Conservation (phyloP, 345 rosid genomes). For the Limnanthes douglasii region DNA sequence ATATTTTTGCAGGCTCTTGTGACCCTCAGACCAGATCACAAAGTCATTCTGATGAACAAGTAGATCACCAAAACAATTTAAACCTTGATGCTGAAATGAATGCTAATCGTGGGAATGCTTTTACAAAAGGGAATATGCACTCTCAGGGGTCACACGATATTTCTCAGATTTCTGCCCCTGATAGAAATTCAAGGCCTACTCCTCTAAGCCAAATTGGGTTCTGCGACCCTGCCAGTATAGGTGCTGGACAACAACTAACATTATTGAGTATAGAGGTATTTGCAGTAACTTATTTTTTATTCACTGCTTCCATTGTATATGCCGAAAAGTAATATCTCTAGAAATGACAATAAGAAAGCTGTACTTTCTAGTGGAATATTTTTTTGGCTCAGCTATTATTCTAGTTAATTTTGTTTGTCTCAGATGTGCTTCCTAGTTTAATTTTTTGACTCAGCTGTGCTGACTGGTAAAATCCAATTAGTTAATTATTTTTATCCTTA, state of each 20-base stretch:
- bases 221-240: constrained; percentile 90
- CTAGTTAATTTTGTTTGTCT: too few species aligned
- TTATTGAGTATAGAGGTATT: constrained; percentile 81
- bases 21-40: constrained; percentile 15
- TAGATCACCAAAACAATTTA: constrained; percentile 13
- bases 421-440: too few species aligned
- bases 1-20: constrained; percentile 20
- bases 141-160: constrained; percentile 27
- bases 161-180: constrained; percentile 92
- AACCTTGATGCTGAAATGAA: constrained; percentile 14
- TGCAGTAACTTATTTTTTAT: constrained; percentile 4
- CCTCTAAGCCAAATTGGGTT: constrained; percentile 94
- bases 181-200: constrained; percentile 51
- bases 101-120: constrained; percentile 10
- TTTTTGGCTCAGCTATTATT: too few species aligned
- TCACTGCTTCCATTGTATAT: too few species aligned
- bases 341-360: too few species aligned
- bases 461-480: too few species aligned
- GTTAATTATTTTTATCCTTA: too few species aligned
- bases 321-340: too few species aligned
- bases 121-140: constrained; percentile 15
- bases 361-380: too few species aligned
- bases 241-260: constrained; percentile 91
- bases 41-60: constrained; percentile 17
- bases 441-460: too few species aligned